A percentile compares a stretch with the other conserved stretches of the same genome.
Evolutionary conservation across 805 yeast genomes (phyloP).

Genomic region (Saccharomycopsis sp.): DNA sequence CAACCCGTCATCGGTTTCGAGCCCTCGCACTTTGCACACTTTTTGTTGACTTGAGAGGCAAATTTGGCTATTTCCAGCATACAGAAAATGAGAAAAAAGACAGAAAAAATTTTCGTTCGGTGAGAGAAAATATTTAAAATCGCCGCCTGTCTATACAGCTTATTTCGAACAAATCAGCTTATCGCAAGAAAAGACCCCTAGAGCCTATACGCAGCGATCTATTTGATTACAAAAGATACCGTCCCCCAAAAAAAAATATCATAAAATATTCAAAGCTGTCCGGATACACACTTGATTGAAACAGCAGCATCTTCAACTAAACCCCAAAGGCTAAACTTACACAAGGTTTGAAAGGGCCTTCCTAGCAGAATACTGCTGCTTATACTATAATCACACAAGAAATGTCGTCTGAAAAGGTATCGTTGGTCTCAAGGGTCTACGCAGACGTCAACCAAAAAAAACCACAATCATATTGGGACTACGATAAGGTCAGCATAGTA

Average conservation of each 20-base stretch:
- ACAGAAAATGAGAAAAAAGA: neutral
- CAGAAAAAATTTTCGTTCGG: neutral
- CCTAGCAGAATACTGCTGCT: neutral
- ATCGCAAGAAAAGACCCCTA: neutral
- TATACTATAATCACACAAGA: neutral
- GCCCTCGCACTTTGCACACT: too few relatives aligned
- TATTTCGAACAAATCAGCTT: neutral
- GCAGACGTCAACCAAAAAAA: conserved; percentile 71
- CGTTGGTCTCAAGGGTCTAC: conserved; percentile 72
- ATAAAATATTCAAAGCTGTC: too few relatives aligned
- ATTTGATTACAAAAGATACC: too few relatives aligned
- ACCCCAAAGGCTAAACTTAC: too few relatives aligned
- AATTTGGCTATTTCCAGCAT: neutral
- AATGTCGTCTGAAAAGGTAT: conserved; percentile 24
- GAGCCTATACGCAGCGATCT: too few relatives aligned
- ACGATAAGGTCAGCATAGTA: conserved; percentile 59
- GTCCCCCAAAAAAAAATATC: too few relatives aligned
- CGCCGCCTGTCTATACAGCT: neutral
- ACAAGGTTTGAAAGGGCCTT: too few relatives aligned
- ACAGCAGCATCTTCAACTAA: too few relatives aligned
- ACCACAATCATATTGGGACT: conserved; percentile 86
- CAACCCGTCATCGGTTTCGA: too few relatives aligned
- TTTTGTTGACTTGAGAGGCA: neutral
- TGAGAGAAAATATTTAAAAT: too few relatives aligned
- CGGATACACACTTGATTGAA: too few relatives aligned